phyloP scores from a whole-genome alignment of 805 yeast genomes.

The Cyberlindnera mycetangii region DNA sequence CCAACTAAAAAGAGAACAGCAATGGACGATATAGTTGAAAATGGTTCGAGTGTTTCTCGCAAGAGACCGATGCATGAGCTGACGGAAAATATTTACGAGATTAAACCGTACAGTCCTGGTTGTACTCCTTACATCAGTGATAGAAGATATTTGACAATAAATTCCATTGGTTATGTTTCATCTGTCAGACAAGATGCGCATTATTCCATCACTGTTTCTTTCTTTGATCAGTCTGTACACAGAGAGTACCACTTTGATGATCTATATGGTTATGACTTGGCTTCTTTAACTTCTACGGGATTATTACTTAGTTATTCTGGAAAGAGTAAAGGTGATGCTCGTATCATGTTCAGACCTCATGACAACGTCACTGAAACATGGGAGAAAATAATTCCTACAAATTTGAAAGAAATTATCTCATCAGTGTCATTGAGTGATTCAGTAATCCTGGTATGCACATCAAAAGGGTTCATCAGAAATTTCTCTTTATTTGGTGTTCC shows the following conservation, averaged over 20 bases:
- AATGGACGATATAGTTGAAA: slow-evolving; percentile 9
- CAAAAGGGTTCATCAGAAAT: slow-evolving; percentile 67
- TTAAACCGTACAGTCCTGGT: slow-evolving; percentile 79
- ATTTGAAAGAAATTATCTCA: slow-evolving; percentile 55
- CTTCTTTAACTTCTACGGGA: slow-evolving; percentile 68
- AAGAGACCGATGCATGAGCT: slow-evolving; percentile 9
- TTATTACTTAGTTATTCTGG: slow-evolving; percentile 56
- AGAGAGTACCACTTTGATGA: slow-evolving; percentile 88
- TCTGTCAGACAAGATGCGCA: slow-evolving; percentile 58
- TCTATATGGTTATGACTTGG: slow-evolving; percentile 64
- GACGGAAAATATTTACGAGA: slow-evolving; percentile 27
- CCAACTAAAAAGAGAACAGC: slow-evolving; percentile 20
- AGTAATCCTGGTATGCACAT: slow-evolving; percentile 66
- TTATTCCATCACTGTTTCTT: slow-evolving; percentile 79
- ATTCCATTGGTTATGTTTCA: slow-evolving; percentile 78
- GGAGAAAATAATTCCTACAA: slow-evolving; percentile 60
- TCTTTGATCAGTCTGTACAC: slow-evolving; percentile 73
- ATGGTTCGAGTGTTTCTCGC: neutral
- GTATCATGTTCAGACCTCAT: slow-evolving; percentile 68
- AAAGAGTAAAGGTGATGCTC: slow-evolving; percentile 37
- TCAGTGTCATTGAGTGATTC: slow-evolving; percentile 64
- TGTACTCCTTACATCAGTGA: slow-evolving; percentile 73
- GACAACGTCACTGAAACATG: slow-evolving; percentile 60
- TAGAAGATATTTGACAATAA: slow-evolving; percentile 78
- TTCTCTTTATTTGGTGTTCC: slow-evolving; percentile 76